phyloP scores from a whole-genome alignment of 345 rosid genomes.

The Linum tenue region DNA sequence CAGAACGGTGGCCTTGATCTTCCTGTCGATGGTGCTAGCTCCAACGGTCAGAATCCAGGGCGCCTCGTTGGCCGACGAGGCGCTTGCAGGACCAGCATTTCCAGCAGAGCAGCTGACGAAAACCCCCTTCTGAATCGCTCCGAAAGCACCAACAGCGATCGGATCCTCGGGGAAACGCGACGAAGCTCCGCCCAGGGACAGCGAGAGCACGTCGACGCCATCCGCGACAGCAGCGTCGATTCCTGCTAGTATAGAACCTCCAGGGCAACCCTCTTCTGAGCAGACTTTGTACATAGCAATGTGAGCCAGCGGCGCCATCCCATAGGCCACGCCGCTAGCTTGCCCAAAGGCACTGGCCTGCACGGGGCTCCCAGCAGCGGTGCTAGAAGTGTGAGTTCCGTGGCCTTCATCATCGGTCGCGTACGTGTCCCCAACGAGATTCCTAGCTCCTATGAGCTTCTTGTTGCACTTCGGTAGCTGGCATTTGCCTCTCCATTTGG shows the following conservation, averaged over 20 bases:
- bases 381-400: not conserved
- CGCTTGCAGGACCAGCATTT: not conserved
- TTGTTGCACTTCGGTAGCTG: not conserved
- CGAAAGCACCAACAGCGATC: not conserved
- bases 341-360: not conserved
- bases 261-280: not conserved
- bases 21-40: not conserved
- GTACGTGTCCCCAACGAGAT: not conserved
- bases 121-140: not conserved
- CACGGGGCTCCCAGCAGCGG: not conserved
- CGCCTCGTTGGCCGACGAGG: not conserved
- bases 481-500: constrained; percentile 2
- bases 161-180: not conserved
- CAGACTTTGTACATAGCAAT: constrained; percentile 6
- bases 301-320: constrained; percentile 1
- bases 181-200: not conserved
- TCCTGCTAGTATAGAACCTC: not conserved
- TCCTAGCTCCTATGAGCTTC: not conserved
- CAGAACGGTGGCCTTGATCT: not conserved
- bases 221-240: not conserved
- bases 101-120: constrained; percentile 2
- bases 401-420: not conserved
- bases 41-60: constrained; percentile 2
- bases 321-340: not conserved
- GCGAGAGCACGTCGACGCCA: constrained; percentile 3